Evolutionary conservation across 2,329 filamentous ascomycete genomes (phyloP), one percentile per base, ranked within the genome.

Genomic region (Cylindrodendrum hubeiense): DNA sequence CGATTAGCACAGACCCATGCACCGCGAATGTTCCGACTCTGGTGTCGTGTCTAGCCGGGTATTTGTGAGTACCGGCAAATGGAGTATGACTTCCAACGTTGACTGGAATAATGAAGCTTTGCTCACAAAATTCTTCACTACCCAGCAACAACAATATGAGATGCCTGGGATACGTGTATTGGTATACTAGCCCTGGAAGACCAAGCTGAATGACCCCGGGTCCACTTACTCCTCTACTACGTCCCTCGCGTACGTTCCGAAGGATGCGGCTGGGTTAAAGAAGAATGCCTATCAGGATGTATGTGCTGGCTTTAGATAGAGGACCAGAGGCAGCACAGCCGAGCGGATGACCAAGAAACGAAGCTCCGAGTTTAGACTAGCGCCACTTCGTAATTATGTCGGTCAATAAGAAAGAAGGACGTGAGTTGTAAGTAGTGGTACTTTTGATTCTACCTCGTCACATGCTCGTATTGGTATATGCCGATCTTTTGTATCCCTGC

Each of bases 101-200:
- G 68, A 68, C 5, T 70, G 67, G 68, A 30, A 66, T 2, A 64
- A 70, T 1, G 51, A 39, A 3, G 41, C 54, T 1, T 70, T 70
- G 15, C 70, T 70, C 0, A 68, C 43, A 12, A 68, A 70, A 12
- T 70, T 66, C 19, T 70, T 70, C 10, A 66, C 68, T 0, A 68
- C 68, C 22, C 67, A 70, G 52, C 68, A 70, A 37, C 68, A 70
- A 46, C 19, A 68, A 1, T 70, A 70, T 12, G 65, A 70, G 52
- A 57, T 57, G 41, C 68, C 67, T 1, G 68, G 67, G 1, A 70
- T 70, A 65, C n/a, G 52, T 2, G 67, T 65, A 0, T 70, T 65
- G 68, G 53, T 70, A 2, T 70, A 63, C 39, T 70, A 68, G 68
- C 66, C 67, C 2, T 70, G 68, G 68, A 70, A 70, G 34, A 70